Evolutionary conservation across 2,329 filamentous ascomycete genomes (phyloP).

Genomic region (Beauveria caledonica): DNA sequence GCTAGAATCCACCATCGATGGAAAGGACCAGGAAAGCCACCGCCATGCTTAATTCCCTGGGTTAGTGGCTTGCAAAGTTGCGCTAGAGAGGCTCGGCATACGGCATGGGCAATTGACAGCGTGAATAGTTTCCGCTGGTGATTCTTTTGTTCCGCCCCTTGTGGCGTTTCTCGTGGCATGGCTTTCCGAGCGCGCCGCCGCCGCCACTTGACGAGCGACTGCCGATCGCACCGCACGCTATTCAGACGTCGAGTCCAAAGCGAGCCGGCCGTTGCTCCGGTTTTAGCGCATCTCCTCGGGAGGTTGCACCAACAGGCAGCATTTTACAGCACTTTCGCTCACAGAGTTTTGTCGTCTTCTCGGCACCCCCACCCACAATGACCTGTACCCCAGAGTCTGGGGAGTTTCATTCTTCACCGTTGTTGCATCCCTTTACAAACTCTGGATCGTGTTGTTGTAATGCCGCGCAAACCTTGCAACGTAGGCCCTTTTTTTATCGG

Average conservation of each 20-base stretch:
- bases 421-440: neutral
- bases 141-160: neutral
- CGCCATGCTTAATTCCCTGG: neutral
- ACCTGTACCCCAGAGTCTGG: neutral
- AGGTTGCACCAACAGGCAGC: neutral
- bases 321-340: neutral
- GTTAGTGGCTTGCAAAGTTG: neutral
- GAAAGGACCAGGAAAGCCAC: neutral
- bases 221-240: neutral
- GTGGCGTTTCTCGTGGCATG: neutral
- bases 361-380: neutral
- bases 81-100: constrained; percentile 6
- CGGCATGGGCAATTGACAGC: neutral
- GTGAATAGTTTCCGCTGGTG: neutral
- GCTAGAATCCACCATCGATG: neutral
- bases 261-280: neutral
- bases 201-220: neutral
- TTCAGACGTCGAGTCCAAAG: neutral
- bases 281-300: neutral
- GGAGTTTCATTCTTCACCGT: neutral
- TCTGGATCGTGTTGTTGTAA: neutral
- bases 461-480: too few relatives aligned
- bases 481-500: neutral
- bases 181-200: neutral
- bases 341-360: neutral